A percentile compares a stretch with the other conserved stretches of the same genome.
These are phyloP conservation scores for Ceriops zippeliana DNA, from an alignment of 345 rosid species.

Conservation along the genomic window DNA sequence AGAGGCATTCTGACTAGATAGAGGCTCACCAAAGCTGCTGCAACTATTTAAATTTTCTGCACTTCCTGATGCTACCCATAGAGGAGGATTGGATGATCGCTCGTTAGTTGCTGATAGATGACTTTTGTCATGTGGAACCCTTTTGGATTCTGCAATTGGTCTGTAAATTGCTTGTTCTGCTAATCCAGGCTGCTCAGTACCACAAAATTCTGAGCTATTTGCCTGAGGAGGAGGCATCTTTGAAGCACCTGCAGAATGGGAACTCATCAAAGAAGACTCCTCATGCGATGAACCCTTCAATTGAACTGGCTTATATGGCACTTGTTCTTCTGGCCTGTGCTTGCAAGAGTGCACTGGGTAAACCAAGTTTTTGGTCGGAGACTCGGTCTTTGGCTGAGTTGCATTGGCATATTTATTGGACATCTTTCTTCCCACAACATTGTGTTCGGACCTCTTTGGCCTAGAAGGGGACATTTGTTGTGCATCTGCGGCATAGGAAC, in stretches of 20 bases:
- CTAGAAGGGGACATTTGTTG: constrained; percentile 9
- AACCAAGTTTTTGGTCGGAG: constrained; percentile 20
- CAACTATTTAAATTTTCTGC: constrained; percentile 22
- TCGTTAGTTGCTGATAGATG: constrained; percentile 28
- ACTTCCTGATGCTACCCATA: constrained; percentile 29
- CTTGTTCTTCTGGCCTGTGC: constrained; percentile 17
- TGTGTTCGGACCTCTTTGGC: not conserved
- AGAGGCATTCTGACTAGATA: constrained; percentile 28
- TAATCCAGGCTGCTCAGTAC: constrained; percentile 18
- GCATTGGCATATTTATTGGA: constrained; percentile 15
- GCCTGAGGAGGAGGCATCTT: constrained; percentile 7
- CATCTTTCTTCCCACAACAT: constrained; percentile 16
- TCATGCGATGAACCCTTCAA: not conserved
- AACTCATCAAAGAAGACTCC: constrained; percentile 16
- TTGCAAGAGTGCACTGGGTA: constrained; percentile 7
- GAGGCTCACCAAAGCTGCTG: constrained; percentile 15
- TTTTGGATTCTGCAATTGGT: constrained; percentile 19
- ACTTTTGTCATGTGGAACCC: constrained; percentile 17
- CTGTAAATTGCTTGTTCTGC: constrained; percentile 14
- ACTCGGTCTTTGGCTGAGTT: constrained; percentile 9
- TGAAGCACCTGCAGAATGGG: constrained; percentile 12
- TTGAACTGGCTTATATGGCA: constrained; percentile 9
- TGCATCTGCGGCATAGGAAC: constrained; percentile 13
- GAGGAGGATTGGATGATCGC: constrained; percentile 26
- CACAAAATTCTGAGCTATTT: constrained; percentile 18